A percentile compares a stretch with the other conserved stretches of the same genome.
Evolutionary conservation across 139 green algal genomes (phyloP).

Genomic region (Helicosporidium sp.): DNA sequence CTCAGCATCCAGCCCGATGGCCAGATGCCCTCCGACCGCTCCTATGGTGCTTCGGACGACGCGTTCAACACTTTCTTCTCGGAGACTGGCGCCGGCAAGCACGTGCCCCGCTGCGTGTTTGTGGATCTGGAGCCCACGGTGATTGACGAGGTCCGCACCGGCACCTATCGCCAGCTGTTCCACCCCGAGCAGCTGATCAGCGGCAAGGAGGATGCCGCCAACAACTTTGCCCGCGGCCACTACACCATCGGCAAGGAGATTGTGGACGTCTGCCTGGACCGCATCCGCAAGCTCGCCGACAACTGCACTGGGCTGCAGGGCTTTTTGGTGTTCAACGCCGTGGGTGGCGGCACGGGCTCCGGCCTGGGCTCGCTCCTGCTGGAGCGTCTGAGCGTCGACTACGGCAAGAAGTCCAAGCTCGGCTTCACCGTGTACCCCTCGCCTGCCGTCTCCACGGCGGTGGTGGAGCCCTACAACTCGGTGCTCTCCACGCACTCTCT

Average conservation of each 20-base stretch:
- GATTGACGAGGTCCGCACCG: slow-evolving; percentile 86
- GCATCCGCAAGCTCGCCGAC: slow-evolving; percentile 90
- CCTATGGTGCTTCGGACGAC: slow-evolving; percentile 65
- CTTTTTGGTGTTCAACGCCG: slow-evolving; percentile 93
- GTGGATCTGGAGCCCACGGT: slow-evolving; percentile 91
- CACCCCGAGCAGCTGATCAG: slow-evolving; percentile 95
- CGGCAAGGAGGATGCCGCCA: slow-evolving; percentile 80
- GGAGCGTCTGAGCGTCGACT: slow-evolving; percentile 93
- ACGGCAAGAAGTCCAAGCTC: slow-evolving; percentile 99
- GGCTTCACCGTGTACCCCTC: slow-evolving; percentile 91
- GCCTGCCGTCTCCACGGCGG: slow-evolving; percentile 74
- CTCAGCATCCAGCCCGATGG: slow-evolving; percentile 85
- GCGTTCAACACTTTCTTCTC: slow-evolving; percentile 95
- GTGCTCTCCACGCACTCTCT: slow-evolving; percentile 91
- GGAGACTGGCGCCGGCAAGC: slow-evolving; percentile 86
- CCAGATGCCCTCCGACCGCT: slow-evolving; percentile 90
- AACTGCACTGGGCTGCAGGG: slow-evolving; percentile 93
- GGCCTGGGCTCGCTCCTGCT: slow-evolving; percentile 88
- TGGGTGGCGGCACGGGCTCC: slow-evolving; percentile 83
- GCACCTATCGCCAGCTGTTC: slow-evolving; percentile 93
- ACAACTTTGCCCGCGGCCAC: slow-evolving; percentile 72
- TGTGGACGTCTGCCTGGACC: slow-evolving; percentile 80
- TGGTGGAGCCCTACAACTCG: slow-evolving; percentile 93
- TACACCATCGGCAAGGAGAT: slow-evolving; percentile 95
- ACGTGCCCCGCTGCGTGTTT: slow-evolving; percentile 80